Percentiles rank a stretch among this genome's conserved stretches.
phyloP scores from a whole-genome alignment of 805 yeast species.

The Saccharomyces eubayanus region DNA sequence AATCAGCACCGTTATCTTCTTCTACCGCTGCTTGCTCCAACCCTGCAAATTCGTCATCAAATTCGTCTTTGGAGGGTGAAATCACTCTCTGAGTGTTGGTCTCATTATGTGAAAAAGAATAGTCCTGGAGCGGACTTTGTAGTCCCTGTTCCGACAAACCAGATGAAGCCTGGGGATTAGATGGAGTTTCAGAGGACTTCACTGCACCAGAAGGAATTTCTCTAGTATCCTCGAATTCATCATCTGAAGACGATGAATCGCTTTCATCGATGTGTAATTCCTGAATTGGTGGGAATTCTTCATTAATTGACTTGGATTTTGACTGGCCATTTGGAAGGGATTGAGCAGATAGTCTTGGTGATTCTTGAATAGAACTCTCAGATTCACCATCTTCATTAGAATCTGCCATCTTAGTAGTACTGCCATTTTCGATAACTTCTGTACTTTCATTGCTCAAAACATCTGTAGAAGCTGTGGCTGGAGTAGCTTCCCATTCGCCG shows the following conservation, averaged over 20 bases:
- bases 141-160: not conserved
- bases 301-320: conserved; percentile 19
- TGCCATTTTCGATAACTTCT: not conserved
- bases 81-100: conserved; percentile 1
- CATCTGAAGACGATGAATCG: conserved; percentile 37
- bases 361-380: conserved; percentile 10
- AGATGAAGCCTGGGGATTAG: conserved; percentile 9
- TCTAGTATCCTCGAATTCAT: conserved; percentile 17
- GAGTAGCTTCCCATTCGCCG: conserved; percentile 24
- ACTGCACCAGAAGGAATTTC: conserved; percentile 5
- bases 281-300: conserved; percentile 56
- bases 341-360: conserved; percentile 9
- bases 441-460: not conserved
- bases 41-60: conserved; percentile 39
- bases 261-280: conserved; percentile 49
- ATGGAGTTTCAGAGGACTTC: conserved; percentile 5
- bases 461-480: conserved; percentile 10
- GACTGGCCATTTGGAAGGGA: conserved; percentile 9
- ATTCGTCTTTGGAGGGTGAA: conserved; percentile 18
- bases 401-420: not conserved
- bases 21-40: conserved; percentile 38
- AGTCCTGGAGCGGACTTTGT: not conserved
- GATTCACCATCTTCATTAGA: conserved; percentile 3
- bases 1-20: conserved; percentile 25
- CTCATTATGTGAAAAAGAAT: not conserved